Conservation (phyloP, 176 grass and related monocot genomes). For the Chloris gayana region DNA sequence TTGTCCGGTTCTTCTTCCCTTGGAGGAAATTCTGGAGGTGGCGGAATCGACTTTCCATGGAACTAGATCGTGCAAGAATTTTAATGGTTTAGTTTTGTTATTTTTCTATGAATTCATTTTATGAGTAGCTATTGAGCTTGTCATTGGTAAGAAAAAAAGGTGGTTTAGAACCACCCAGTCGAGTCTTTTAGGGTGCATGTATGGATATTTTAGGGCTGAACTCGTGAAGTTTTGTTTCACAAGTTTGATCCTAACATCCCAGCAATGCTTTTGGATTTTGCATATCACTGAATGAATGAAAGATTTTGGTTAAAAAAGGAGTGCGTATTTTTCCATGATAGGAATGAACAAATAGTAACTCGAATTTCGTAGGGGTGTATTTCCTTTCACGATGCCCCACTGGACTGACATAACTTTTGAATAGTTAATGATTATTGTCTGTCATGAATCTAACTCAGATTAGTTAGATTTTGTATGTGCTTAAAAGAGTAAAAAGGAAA, state of each 20-base stretch:
- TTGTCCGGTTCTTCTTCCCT: neutral
- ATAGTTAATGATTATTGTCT: too few species aligned
- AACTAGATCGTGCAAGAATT: neutral
- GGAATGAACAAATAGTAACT: too few species aligned
- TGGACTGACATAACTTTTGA: too few species aligned
- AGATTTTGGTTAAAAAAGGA: neutral
- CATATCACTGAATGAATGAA: conserved; percentile 1
- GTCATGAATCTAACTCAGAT: too few species aligned
- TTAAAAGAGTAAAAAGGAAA: neutral
- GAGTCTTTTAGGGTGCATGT: conserved; percentile 10
- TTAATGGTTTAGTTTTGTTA: neutral
- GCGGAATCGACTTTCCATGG: neutral
- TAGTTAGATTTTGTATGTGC: too few species aligned
- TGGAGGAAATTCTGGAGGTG: neutral
- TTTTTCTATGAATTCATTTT: neutral
- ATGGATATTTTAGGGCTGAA: neutral
- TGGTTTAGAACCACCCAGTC: neutral
- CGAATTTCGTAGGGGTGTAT: too few species aligned
- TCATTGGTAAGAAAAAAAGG: neutral
- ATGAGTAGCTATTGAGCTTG: neutral
- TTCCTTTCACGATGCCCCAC: too few species aligned
- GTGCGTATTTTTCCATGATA: neutral
- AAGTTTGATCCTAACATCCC: conserved; percentile 13
- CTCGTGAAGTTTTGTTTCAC: conserved; percentile 26
- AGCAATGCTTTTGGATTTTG: conserved; percentile 27